Percentiles rank a stretch among this genome's conserved stretches.
These are phyloP conservation scores for Nakazawaea ernobii DNA, from an alignment of 805 yeast genomes.

Conservation along the genomic window DNA sequence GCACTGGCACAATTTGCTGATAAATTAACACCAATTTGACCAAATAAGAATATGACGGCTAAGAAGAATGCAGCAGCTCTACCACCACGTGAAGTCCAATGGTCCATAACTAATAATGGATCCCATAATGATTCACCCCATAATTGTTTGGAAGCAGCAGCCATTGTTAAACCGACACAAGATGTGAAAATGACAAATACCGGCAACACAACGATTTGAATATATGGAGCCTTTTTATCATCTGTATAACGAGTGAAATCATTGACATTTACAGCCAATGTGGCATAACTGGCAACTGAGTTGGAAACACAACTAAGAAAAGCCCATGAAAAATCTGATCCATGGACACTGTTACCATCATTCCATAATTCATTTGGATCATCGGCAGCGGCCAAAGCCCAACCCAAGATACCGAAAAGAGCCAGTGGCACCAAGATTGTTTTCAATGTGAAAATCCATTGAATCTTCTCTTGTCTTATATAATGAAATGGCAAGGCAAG, in stretches of 20 bases:
- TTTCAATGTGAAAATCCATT: slow-evolving; percentile 28
- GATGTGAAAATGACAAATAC: slow-evolving; percentile 11
- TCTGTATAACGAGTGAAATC: slow-evolving; percentile 34
- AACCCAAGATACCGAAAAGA: slow-evolving; percentile 26
- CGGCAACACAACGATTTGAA: slow-evolving; percentile 21
- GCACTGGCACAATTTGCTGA: slow-evolving; percentile 59
- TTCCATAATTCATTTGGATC: slow-evolving; percentile 16
- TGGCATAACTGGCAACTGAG: slow-evolving; percentile 30
- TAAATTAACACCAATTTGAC: slow-evolving; percentile 35
- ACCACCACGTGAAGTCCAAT: slow-evolving; percentile 39
- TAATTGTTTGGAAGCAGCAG: slow-evolving; percentile 10
- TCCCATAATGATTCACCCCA: slow-evolving; percentile 12
- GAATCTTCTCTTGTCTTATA: slow-evolving; percentile 27
- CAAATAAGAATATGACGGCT: slow-evolving; percentile 47
- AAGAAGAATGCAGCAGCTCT: slow-evolving; percentile 79
- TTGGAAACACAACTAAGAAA: slow-evolving; percentile 22
- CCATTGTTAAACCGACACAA: slow-evolving; percentile 12
- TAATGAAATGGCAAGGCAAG: slow-evolving; percentile 27
- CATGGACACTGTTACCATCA: slow-evolving; percentile 16
- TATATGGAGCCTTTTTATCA: slow-evolving; percentile 25
- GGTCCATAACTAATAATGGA: slow-evolving; percentile 10
- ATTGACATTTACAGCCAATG: slow-evolving; percentile 30
- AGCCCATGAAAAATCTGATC: slow-evolving; percentile 22
- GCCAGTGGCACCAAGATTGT: slow-evolving; percentile 24
- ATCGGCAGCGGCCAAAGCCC: slow-evolving; percentile 24